Conservation (phyloP, 129 eudicot genomes). For the Centrapalus pauciflorus region DNA sequence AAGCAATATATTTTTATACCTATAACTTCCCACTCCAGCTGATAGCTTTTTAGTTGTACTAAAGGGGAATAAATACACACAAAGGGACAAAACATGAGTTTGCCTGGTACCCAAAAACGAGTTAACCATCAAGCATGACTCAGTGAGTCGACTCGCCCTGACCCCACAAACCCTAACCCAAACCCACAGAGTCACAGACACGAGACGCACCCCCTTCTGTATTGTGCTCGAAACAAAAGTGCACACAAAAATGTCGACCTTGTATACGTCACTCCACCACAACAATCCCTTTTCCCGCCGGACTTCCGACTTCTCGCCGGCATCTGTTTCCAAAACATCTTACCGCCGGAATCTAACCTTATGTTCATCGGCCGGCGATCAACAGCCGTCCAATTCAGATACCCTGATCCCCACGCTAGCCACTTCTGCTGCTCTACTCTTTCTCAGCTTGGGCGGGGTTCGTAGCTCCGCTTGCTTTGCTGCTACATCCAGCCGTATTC, state of each 20-base stretch:
- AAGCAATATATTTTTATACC: no score
- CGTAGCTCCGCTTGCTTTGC: slow-evolving; percentile 37
- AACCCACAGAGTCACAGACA: background rate
- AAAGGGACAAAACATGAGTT: no score
- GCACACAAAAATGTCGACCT: slow-evolving; percentile 17
- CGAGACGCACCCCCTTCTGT: background rate
- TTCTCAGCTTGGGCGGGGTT: slow-evolving; percentile 38
- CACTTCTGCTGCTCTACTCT: slow-evolving; percentile 41
- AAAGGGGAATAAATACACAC: no score
- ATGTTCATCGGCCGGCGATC: slow-evolving; percentile 8
- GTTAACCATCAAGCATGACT: no score
- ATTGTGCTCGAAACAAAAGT: background rate
- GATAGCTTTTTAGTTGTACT: no score
- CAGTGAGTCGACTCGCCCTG: background rate
- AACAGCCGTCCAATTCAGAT: slow-evolving; percentile 13
- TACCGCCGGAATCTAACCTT: slow-evolving; percentile 20
- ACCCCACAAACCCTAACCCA: background rate
- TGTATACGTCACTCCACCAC: slow-evolving; percentile 19
- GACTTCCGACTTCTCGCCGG: slow-evolving; percentile 1
- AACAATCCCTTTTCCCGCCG: slow-evolving; percentile 14
- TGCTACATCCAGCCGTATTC: slow-evolving; percentile 38
- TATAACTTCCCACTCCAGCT: no score
- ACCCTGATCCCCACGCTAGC: slow-evolving; percentile 35
- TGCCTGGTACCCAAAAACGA: no score
- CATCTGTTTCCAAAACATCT: background rate